Evolutionary conservation across 2,329 filamentous ascomycete genomes (phyloP), one percentile per base, ranked within the genome.

Genomic region (Hortaea werneckii): DNA sequence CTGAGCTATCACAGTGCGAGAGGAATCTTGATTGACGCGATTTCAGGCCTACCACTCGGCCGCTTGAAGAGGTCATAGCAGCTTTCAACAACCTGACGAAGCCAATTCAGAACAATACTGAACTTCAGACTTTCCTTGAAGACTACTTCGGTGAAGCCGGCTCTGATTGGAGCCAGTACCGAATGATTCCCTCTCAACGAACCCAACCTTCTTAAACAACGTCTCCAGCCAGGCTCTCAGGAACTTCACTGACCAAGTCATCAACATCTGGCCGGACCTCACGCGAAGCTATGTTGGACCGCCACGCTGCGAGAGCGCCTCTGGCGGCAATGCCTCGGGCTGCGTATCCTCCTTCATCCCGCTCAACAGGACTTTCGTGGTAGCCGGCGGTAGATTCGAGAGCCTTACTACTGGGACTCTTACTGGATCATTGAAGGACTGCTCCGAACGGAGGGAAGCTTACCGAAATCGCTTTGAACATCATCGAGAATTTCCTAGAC

Each of bases 361-460:
- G 5, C 59, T 84, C 48, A 82, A 81, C 55, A 75, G 78, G 47
- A 80, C 79, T 3, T 84, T 85, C 56, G 79, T 85, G n/a, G 74
- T 85, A 11, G 80, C 80, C 3, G 80, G 80, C 9, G 80, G 81
- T n/a, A 77, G 81, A 29, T 85, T 85, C 71, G 80, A 30, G 81
- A 85, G 62, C 74, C 78, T 1, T 85, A 84, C 58, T 84, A 84
- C 61, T 84, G 80, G 80, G 80, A 84, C 60, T 80, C 78, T 29
- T 83, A 76, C 65, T 83, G 78, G 79, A 81, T 83, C 41, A 55
- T 84, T 40, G 76, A 82, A 63, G 81, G 81, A 26, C 68, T 85
- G 26, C 64, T 84, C 30, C 74, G 80, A 40, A 83, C 79, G 0
- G 74, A 78, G 11, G 81, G 80, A 34, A 73, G 74, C 39, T 84